A percentile compares a stretch with the other conserved stretches of the same genome.
Evolutionary conservation across 116 monocot species (phyloP).

Genomic region (Papilionanthe hybrid): DNA sequence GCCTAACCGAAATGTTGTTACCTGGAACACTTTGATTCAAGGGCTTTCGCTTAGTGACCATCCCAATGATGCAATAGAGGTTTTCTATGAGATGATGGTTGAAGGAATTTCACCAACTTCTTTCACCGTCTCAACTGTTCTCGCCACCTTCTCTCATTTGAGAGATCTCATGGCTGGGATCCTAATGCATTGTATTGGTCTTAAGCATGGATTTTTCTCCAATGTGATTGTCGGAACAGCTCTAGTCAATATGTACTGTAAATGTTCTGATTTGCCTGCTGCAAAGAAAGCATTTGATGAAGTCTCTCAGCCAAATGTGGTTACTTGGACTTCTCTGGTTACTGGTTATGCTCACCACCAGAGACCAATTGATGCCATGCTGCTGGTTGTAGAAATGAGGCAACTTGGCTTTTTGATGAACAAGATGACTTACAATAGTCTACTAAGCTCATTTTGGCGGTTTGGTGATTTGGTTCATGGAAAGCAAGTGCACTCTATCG

Average conservation of each 20-base stretch:
- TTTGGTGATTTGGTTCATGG: conserved; percentile 26
- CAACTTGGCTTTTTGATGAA: conserved; percentile 14
- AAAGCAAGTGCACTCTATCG: conserved; percentile 43
- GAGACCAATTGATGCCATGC: conserved; percentile 28
- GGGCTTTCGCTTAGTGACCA: conserved; percentile 7
- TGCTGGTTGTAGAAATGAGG: conserved; percentile 34
- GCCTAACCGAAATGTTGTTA: conserved; percentile 18
- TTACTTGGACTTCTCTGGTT: conserved; percentile 52
- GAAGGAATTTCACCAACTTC: conserved; percentile 16
- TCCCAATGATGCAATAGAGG: neutral
- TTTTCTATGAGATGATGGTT: conserved; percentile 23
- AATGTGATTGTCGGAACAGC: conserved; percentile 29
- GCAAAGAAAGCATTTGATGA: conserved; percentile 45
- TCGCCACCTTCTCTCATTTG: conserved; percentile 20
- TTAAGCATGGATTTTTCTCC: conserved; percentile 25
- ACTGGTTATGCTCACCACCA: conserved; percentile 25
- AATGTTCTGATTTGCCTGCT: conserved; percentile 13
- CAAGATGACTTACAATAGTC: conserved; percentile 35
- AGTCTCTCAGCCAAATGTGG: conserved; percentile 44
- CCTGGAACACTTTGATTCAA: conserved; percentile 29
- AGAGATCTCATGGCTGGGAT: conserved; percentile 9
- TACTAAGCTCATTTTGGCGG: conserved; percentile 32
- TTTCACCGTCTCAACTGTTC: conserved; percentile 27
- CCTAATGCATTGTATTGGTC: conserved; percentile 36
- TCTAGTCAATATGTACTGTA: conserved; percentile 43